phyloP scores from a whole-genome alignment of 257 asterid genomes.

The Leonotis leonurus region DNA sequence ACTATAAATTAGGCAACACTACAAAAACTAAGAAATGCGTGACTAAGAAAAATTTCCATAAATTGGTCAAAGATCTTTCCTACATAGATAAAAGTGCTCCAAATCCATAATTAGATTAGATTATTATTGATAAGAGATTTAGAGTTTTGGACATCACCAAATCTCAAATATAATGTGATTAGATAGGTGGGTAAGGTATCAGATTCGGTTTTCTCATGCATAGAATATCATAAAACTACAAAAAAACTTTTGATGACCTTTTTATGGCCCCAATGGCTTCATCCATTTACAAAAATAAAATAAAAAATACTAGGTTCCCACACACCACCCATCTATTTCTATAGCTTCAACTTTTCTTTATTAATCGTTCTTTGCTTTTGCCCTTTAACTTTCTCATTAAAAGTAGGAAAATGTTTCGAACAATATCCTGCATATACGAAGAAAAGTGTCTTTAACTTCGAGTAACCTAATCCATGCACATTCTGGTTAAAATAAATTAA shows the following conservation, averaged over 20 bases:
- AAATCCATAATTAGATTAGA: background rate
- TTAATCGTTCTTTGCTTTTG: conserved; percentile 19
- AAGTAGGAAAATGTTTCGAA: conserved; percentile 43
- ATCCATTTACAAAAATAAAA: conserved; percentile 7
- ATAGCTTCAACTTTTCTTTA: conserved; percentile 10
- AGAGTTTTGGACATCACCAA: background rate
- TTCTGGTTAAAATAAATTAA: too few relatives aligned
- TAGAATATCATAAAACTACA: conserved; percentile 25
- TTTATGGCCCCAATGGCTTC: conserved; percentile 28
- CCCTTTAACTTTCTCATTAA: conserved; percentile 42
- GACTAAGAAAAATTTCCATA: conserved; percentile 4
- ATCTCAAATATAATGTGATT: background rate
- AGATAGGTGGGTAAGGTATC: conserved; percentile 40
- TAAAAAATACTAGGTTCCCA: conserved; percentile 20
- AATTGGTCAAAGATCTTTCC: conserved; percentile 28
- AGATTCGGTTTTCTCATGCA: conserved; percentile 39
- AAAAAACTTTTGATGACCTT: conserved; percentile 23
- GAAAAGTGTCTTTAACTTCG: background rate
- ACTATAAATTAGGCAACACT: too few relatives aligned
- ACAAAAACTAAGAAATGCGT: background rate
- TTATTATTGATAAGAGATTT: conserved; percentile 11
- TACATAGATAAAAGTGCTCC: conserved; percentile 17
- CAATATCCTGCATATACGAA: background rate
- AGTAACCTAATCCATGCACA: too few relatives aligned
- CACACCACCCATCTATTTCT: conserved; percentile 1